Evolutionary conservation across 352 stramenopile genomes (phyloP), one percentile per base, ranked within the genome.

Genomic region (Phytophthora macrochlamydospora): DNA sequence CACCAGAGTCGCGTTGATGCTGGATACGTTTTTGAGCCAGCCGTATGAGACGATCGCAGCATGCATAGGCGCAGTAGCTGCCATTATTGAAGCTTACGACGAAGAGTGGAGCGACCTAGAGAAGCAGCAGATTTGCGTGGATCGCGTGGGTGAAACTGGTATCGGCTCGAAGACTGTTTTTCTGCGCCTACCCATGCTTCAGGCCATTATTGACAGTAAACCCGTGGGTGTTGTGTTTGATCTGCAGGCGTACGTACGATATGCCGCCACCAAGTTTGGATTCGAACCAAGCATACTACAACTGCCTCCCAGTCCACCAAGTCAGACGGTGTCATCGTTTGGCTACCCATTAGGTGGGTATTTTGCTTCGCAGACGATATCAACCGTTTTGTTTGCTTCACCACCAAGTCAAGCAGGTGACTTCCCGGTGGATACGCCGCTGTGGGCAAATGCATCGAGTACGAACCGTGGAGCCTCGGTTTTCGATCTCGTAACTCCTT

Each of bases 1-100:
- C 4, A 74, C 68, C 14, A 64, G 78, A 55, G 65, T 51, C 3
- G 71, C 76, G 1, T 33, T 91, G 40, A 11, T 91, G 30, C 57
- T 89, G 35, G 75, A 91, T 35, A 74, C 74, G 0, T 87, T 89
- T 30, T 51, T 89, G 8, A 74, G 62, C 1, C 79, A 88, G 43
- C 82, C 82, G 7, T 87, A 88, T 29, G 28, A 42, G 13, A 58
- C 65, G 0, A 28, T n/a, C 3, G 29, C 54, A 2, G 63, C 65
- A n/a, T 89, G 81, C 55, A 32, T 59, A 31, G 69, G 62, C 7
- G 13, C 68, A 2, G 40, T 89, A 48, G 12, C 57, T 3, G 61
- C 64, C 14, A 43, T 83, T 3, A 51, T 56, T 2, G n/a, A 67
- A 67, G 66, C 66, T 1, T 74, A 60, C 11, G 45, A 50, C 13